Evolutionary conservation across 2,329 filamentous ascomycete genomes (phyloP), one percentile per base, ranked within the genome.

Genomic region (Diaporthe vexans): DNA sequence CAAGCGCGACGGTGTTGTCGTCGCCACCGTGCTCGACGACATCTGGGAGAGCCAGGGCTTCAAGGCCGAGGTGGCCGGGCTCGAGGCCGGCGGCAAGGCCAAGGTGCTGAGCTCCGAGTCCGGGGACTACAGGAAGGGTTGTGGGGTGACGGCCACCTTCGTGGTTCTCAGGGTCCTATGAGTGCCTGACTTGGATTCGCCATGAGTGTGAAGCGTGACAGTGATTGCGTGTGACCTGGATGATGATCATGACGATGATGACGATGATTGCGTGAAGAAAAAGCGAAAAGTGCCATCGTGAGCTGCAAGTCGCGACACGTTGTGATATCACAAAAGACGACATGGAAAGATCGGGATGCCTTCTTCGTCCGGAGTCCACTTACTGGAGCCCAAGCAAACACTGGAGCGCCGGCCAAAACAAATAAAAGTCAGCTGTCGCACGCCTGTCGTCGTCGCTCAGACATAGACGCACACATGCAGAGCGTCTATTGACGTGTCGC

Each of bases 1-100:
- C 8, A 79, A 79, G 74, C 77, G 77, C 19, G 80, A 78, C n/a
- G 81, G 81, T 40, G 61, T 81, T 13, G 77, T 81, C 24, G 81
- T 79, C 15, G 77, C 80, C 15, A 68, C 63, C 63, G 63, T 68
- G 48, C 63, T 68, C 48, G 63, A 68, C 48, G 63, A 68, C 63
- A 68, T 68, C 61, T 73, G 73, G 61, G 70, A 68, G 46, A 74
- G 70, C 70, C 24, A 74, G 35, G 61, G 65, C 33, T 71, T 74
- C 46, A 71, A 73, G 52, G 73, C 73, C 43, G 71, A 65, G 69
- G 70, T 74, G 26, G 24, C 61, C 40, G 33, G 43, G 40, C 63
- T 68, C 63, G 63, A 54, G 46, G 48, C 63, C 13, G 63, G 48
- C 48, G 63, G 48, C 48, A 68, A 68, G 63, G 63, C 63, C 63